Percentiles rank a stretch among this genome's conserved stretches.
Evolutionary conservation across 768 basidiomycete species (phyloP).

Genomic region (Sporobolomyces phaffii): DNA sequence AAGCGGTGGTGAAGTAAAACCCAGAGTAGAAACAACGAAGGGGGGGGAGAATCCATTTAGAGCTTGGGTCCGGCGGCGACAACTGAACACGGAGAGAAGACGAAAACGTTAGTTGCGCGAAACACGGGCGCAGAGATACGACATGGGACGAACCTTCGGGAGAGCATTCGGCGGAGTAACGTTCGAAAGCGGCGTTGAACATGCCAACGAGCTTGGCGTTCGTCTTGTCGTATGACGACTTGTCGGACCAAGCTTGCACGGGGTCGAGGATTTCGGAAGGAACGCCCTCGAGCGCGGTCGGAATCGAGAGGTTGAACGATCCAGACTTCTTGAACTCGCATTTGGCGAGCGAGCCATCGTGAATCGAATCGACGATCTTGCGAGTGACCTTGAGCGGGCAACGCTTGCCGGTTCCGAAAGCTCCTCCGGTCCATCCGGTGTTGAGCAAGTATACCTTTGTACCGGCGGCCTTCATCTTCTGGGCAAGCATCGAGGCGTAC

Average conservation of each 20-base stretch:
- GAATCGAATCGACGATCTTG: conserved; percentile 86
- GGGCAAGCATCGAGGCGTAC: conserved; percentile 94
- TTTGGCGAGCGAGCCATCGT: conserved; percentile 67
- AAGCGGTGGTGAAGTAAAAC: background rate
- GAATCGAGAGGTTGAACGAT: conserved; percentile 77
- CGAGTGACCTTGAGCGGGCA: conserved; percentile 11
- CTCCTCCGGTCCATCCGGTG: conserved; percentile 60
- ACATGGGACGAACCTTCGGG: background rate
- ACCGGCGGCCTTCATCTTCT: conserved; percentile 79
- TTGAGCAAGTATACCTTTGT: conserved; percentile 98
- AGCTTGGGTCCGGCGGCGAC: background rate
- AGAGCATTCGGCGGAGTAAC: background rate
- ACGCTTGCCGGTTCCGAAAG: conserved; percentile 5
- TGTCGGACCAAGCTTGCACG: conserved; percentile 74
- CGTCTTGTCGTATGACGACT: conserved; percentile 67
- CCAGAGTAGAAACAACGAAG: background rate
- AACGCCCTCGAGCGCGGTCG: conserved; percentile 73
- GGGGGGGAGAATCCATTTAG: background rate
- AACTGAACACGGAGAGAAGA: background rate
- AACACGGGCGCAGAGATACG: no score
- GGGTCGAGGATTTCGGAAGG: conserved; percentile 89
- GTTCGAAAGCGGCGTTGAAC: background rate
- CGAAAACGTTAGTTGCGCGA: no score
- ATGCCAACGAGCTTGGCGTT: conserved; percentile 60
- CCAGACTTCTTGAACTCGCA: conserved; percentile 68